A percentile compares a stretch with the other conserved stretches of the same genome.
These are phyloP conservation scores for Backusella tarrabulga DNA, from an alignment of 192 early-diverging fungal species.

Conservation along the genomic window DNA sequence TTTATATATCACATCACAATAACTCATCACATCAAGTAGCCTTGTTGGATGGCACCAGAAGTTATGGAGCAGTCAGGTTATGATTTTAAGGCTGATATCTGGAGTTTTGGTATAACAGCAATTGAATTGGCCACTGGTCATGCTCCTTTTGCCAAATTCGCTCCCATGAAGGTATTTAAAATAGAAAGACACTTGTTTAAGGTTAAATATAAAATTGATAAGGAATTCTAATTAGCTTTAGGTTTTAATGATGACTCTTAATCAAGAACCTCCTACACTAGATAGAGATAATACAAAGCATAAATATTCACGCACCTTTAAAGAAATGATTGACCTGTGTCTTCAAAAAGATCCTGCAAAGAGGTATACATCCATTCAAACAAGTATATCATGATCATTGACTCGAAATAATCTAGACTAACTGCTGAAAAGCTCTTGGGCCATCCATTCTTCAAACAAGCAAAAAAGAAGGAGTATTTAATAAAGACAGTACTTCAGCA, in stretches of 20 bases:
- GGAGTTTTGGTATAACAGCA: constrained; percentile 89
- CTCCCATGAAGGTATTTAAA: constrained; percentile 70
- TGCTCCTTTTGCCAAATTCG: constrained; percentile 84
- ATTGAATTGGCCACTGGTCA: constrained; percentile 84
- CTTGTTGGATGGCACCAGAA: constrained; percentile 48
- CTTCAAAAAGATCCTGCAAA: constrained; percentile 77
- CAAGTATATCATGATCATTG: too few species aligned
- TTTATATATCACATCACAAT: too few species aligned
- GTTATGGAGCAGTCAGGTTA: constrained; percentile 90
- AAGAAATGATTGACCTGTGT: constrained; percentile 87
- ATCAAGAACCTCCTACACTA: constrained; percentile 82
- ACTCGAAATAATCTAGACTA: constrained; percentile 47
- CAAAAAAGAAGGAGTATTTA: constrained; percentile 70
- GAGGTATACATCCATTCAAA: constrained; percentile 29
- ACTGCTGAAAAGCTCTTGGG: constrained; percentile 71
- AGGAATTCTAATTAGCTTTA: constrained; percentile 23
- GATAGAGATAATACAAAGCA: constrained; percentile 70
- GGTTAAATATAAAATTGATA: background rate
- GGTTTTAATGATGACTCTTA: constrained; percentile 86
- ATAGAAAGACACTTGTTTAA: background rate
- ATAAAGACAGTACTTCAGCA: constrained; percentile 54
- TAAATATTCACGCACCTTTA: constrained; percentile 75
- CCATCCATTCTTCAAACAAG: constrained; percentile 78
- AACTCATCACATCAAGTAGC: constrained; percentile 1
- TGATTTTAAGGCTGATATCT: constrained; percentile 89